These are phyloP conservation scores for Puccinia novopanici DNA, from an alignment of 1,284 basidiomycete genomes.

Conservation along the genomic window DNA sequence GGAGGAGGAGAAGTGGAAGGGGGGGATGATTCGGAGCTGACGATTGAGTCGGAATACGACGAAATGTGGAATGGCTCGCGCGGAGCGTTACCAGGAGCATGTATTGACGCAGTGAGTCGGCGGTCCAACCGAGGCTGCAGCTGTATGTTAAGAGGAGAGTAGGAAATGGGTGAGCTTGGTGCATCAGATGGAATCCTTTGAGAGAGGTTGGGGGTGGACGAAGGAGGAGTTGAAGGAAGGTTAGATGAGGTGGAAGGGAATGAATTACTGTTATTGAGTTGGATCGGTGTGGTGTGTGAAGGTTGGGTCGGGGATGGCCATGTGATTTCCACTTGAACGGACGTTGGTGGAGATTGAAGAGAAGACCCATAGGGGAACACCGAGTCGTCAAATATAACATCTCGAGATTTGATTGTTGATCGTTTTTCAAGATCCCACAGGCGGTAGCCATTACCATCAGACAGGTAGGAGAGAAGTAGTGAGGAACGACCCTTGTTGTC, in stretches of 20 bases:
- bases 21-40: too few species aligned
- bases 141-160: background rate
- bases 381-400: background rate
- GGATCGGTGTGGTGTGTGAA: background rate
- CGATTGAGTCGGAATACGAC: too few species aligned
- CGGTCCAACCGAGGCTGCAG: background rate
- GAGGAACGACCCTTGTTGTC: too few species aligned
- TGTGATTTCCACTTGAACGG: background rate
- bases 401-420: background rate
- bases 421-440: slow-evolving; percentile 14
- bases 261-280: too few species aligned
- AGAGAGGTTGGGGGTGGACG: background rate
- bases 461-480: background rate
- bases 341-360: background rate
- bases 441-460: slow-evolving; percentile 1
- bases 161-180: too few species aligned
- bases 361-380: background rate
- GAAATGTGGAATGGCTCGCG: too few species aligned
- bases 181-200: too few species aligned
- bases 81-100: background rate
- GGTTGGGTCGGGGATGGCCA: background rate
- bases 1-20: too few species aligned
- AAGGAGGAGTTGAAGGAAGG: background rate
- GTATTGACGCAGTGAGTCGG: background rate
- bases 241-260: too few species aligned